phyloP scores from a whole-genome alignment of 1,139 yeast species.

The Pichia sp. region DNA sequence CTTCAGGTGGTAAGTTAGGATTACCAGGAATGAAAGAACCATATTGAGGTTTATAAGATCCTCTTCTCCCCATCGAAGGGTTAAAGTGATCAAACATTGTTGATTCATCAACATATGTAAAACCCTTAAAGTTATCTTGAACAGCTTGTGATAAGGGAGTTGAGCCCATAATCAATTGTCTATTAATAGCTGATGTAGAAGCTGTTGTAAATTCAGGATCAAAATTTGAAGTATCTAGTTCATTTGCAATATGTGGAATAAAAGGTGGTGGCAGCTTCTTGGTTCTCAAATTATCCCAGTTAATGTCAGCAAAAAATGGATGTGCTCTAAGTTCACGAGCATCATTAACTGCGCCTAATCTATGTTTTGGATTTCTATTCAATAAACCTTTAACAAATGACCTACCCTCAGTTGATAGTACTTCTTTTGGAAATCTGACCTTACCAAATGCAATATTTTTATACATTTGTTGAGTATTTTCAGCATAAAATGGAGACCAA shows the following conservation, averaged over 20 bases:
- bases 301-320: constrained; percentile 82
- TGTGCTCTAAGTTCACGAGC: constrained; percentile 90
- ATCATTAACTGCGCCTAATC: constrained; percentile 85
- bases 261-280: constrained; percentile 96
- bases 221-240: constrained; percentile 90
- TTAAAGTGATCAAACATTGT: constrained; percentile 77
- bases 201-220: constrained; percentile 96
- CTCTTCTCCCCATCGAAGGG: constrained; percentile 30
- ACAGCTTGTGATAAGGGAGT: constrained; percentile 91
- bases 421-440: constrained; percentile 93
- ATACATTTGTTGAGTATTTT: constrained; percentile 96
- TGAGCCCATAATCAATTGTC: constrained; percentile 55
- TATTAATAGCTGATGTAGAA: constrained; percentile 71
- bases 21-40: constrained; percentile 75
- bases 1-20: constrained; percentile 74
- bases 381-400: constrained; percentile 90
- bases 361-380: constrained; percentile 91
- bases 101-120: constrained; percentile 89
- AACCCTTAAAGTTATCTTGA: constrained; percentile 93
- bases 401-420: constrained; percentile 84
- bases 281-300: constrained; percentile 72
- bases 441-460: constrained; percentile 97
- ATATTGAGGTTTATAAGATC: constrained; percentile 40
- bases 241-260: constrained; percentile 86
- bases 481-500: constrained; percentile 99